Evolutionary conservation across 257 asterid genomes (phyloP), one percentile per base, ranked within the genome.

Genomic region (Primulina tabacum): DNA sequence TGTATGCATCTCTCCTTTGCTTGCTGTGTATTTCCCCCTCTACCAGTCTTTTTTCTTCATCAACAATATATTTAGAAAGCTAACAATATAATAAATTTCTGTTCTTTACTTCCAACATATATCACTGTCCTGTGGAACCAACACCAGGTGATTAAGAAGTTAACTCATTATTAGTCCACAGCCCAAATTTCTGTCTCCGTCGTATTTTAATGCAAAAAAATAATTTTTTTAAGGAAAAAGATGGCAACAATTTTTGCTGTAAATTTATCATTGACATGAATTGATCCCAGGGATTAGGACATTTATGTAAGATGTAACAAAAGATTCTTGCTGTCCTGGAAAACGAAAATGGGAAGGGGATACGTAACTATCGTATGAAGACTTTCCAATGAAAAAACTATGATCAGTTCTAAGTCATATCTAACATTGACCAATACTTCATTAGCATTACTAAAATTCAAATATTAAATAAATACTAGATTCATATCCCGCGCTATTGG

Each of bases 321-420:
- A 8, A 20, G 12, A 37, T 28, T 34, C 20, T 53, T 21, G 40
- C 28, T 29, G 56, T 35, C 68, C 35, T 32, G 10, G 7, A 10
- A 50, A 38, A 64, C 8, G 24, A 43, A 33, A 20, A 33, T 8
- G 35, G 57, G 62, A 24, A 40, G 10, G 33, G 26, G 43, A 29
- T 58, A 30, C 26, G 20, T 40, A 43, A 64, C 58, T 35, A 68
- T 16, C 10, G 30, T 33, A 26, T 32, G 63, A 16, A 53, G 26
- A 53, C 67, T 2, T 55, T 26, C 65, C n/a, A 53, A 40, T 35
- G 2, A 28, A 1, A 34, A 53, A 38, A 11, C 35, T 9, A 34
- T 40, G 73, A 69, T 73, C 62, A 50, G 71, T 72, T 60, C 65
- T 56, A 62, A 64, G 65, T 34, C 21, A 35, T n/a, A 37, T 53